These are phyloP conservation scores for Saccharomycopsis schoenii DNA, from an alignment of 805 yeast species.

Conservation along the genomic window DNA sequence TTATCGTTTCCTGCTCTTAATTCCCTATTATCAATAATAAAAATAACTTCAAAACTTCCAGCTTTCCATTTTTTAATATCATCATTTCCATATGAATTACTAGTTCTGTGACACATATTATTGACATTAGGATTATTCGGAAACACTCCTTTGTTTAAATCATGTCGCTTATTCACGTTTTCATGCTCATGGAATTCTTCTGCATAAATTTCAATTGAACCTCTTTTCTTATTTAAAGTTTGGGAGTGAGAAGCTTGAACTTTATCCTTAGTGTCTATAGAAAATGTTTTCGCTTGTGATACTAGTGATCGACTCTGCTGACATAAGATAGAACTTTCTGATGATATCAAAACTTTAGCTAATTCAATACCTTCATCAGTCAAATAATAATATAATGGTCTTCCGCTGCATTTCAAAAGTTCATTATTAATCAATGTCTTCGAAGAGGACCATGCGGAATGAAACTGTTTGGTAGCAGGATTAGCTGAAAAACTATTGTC, in stretches of 20 bases:
- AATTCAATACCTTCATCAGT: conserved; percentile 62
- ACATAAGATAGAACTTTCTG: conserved; percentile 27
- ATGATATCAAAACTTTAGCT: conserved; percentile 45
- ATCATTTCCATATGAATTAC: background rate
- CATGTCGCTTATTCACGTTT: background rate
- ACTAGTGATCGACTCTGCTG: background rate
- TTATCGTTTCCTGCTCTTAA: conserved; percentile 59
- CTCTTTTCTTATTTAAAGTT: conserved; percentile 15
- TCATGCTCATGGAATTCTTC: conserved; percentile 1
- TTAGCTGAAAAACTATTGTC: conserved; percentile 49
- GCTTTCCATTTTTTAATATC: conserved; percentile 45
- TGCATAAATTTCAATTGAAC: conserved; percentile 5
- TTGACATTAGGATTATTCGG: background rate
- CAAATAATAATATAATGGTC: conserved; percentile 50
- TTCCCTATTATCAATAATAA: conserved; percentile 77
- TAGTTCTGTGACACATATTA: background rate
- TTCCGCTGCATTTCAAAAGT: conserved; percentile 44
- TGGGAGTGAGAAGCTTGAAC: conserved; percentile 8
- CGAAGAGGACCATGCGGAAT: conserved; percentile 69
- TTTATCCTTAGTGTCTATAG: background rate
- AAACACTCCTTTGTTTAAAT: background rate
- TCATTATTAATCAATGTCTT: conserved; percentile 54
- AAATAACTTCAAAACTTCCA: conserved; percentile 46
- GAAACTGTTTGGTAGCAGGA: conserved; percentile 50
- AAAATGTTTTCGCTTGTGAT: background rate